These are phyloP conservation scores for Teunomyces barrocoloradensis DNA, from an alignment of 805 yeast species.

Conservation along the genomic window DNA sequence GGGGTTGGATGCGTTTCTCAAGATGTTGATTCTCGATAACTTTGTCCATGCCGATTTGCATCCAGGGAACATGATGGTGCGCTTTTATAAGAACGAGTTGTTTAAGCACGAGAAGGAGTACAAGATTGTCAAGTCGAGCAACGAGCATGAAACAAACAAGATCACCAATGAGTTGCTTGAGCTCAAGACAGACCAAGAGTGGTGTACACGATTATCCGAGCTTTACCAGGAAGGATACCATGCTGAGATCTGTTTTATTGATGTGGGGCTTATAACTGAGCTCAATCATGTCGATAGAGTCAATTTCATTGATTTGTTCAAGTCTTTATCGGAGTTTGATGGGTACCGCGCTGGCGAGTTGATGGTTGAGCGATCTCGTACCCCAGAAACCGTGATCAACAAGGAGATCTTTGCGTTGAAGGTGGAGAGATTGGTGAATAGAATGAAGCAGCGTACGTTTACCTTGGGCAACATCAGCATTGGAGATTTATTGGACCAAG, in stretches of 20 bases:
- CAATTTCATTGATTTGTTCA: conserved; percentile 86
- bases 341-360: conserved; percentile 94
- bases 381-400: conserved; percentile 89
- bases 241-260: conserved; percentile 88
- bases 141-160: conserved; percentile 46
- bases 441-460: conserved; percentile 84
- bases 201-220: conserved; percentile 46
- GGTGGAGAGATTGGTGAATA: conserved; percentile 77
- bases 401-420: conserved; percentile 83
- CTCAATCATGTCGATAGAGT: conserved; percentile 71
- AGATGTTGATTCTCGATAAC: conserved; percentile 90
- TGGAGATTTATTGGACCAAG: conserved; percentile 85
- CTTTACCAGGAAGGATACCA: conserved; percentile 59
- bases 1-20: conserved; percentile 85
- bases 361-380: conserved; percentile 91
- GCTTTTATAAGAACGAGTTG: conserved; percentile 55
- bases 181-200: conserved; percentile 36
- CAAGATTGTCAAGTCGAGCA: conserved; percentile 39
- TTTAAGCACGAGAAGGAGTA: conserved; percentile 43
- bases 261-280: conserved; percentile 92
- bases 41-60: conserved; percentile 96
- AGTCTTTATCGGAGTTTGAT: conserved; percentile 84
- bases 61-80: conserved; percentile 89
- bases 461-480: conserved; percentile 89
- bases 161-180: conserved; percentile 41